Evolutionary conservation across 164 flowering plant species (phyloP).

Genomic region (Euptelea pleiosperma): DNA sequence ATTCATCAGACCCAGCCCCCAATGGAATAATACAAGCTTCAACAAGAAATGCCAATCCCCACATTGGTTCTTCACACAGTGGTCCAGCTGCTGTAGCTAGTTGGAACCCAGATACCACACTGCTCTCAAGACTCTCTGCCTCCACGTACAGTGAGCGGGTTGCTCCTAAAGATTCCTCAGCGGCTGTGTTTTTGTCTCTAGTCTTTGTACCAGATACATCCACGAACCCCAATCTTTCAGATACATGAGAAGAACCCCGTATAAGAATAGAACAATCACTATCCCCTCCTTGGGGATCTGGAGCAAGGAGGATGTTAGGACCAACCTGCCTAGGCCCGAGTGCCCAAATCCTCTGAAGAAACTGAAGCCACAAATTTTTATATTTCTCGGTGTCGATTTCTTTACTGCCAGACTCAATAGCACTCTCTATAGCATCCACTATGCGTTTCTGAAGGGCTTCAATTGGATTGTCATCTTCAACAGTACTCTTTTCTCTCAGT

Average conservation of each 20-base stretch:
- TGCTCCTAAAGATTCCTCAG: constrained; percentile 21
- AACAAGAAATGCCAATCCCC: constrained; percentile 80
- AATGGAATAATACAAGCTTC: constrained; percentile 57
- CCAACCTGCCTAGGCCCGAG: constrained; percentile 86
- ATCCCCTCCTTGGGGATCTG: constrained; percentile 31
- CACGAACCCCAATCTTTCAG: constrained; percentile 59
- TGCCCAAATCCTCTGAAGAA: constrained; percentile 81
- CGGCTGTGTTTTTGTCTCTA: constrained; percentile 6
- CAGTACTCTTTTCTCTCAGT: constrained; percentile 20
- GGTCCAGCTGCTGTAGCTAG: constrained; percentile 88
- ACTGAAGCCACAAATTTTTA: constrained; percentile 48
- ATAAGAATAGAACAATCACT: constrained; percentile 39
- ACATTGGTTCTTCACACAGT: constrained; percentile 89
- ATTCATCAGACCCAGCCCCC: constrained; percentile 27
- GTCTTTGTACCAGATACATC: constrained; percentile 13
- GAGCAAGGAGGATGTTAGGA: constrained; percentile 75
- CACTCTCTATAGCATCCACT: constrained; percentile 60
- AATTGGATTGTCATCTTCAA: constrained; percentile 47
- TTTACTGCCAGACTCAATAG: constrained; percentile 28
- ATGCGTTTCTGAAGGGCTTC: constrained; percentile 57
- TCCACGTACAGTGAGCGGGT: constrained; percentile 32
- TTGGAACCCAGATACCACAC: constrained; percentile 83
- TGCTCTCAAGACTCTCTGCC: constrained; percentile 63
- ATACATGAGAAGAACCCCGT: constrained; percentile 57
- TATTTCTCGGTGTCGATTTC: constrained; percentile 59